These are phyloP conservation scores for Pseudofabraea citricarpa DNA, from an alignment of 2,329 filamentous ascomycete species.

Conservation along the genomic window DNA sequence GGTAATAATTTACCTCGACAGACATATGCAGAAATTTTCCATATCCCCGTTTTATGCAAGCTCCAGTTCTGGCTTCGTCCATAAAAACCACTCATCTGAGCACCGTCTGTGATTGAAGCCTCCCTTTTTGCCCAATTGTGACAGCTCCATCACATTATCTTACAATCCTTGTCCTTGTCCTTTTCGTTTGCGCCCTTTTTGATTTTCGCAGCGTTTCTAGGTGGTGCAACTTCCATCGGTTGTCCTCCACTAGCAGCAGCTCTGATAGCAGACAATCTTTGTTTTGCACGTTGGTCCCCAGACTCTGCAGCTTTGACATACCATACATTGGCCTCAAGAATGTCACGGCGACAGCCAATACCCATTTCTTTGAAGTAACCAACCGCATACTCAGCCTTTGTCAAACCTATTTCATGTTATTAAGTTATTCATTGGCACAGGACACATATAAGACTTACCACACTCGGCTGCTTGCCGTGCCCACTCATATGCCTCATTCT, in stretches of 20 bases:
- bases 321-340: slow-evolving; percentile 97
- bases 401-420: slow-evolving; percentile 22
- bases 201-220: slow-evolving; percentile 21
- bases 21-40: no score
- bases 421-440: not conserved
- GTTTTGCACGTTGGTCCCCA: slow-evolving; percentile 84
- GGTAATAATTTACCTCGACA: no score
- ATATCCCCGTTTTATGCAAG: no score
- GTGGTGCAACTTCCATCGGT: slow-evolving; percentile 25
- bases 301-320: slow-evolving; percentile 93
- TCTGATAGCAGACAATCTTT: slow-evolving; percentile 80
- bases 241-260: slow-evolving; percentile 59
- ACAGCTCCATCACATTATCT: slow-evolving; percentile 20
- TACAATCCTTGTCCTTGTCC: slow-evolving; percentile 16
- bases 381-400: slow-evolving; percentile 83
- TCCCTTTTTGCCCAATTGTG: no score
- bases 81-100: no score
- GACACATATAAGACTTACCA: slow-evolving; percentile 51
- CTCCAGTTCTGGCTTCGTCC: no score
- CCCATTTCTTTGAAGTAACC: slow-evolving; percentile 99
- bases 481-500: slow-evolving; percentile 96
- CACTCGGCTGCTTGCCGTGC: slow-evolving; percentile 79
- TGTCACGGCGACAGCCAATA: slow-evolving; percentile 88
- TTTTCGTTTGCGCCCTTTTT: slow-evolving; percentile 17
- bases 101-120: no score